A percentile compares a stretch with the other conserved stretches of the same genome.
These are phyloP conservation scores for Quercus dentata DNA, from an alignment of 306 rosid genomes.

Conservation along the genomic window DNA sequence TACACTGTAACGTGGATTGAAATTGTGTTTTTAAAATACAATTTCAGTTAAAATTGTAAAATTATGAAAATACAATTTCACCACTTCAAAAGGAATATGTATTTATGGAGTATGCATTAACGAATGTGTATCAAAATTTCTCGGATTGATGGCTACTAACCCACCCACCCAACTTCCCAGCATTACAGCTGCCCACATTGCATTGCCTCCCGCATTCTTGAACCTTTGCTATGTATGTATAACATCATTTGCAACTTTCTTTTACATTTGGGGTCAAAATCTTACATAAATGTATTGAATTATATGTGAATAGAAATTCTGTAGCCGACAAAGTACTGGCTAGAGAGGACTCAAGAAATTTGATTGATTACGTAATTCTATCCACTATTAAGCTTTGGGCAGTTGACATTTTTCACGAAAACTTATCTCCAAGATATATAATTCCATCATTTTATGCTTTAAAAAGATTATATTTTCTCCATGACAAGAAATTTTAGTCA, in stretches of 20 bases:
- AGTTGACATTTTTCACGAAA: not conserved
- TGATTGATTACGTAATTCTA: not conserved
- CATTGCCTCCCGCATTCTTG: not conserved
- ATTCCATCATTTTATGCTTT: not conserved
- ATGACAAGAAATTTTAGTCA: not conserved
- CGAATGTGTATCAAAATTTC: no score
- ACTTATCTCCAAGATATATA: not conserved
- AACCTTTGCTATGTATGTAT: not conserved
- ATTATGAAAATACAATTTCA: no score
- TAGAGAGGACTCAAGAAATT: not conserved
- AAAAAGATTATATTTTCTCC: not conserved
- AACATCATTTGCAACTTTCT: not conserved
- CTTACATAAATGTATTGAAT: no score
- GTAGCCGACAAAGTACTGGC: not conserved
- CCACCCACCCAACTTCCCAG: not conserved
- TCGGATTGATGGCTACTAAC: no score
- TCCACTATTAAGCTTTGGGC: not conserved
- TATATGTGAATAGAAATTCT: no score
- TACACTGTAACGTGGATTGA: no score
- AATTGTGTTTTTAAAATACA: no score
- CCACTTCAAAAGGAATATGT: no score
- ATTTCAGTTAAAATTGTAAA: no score
- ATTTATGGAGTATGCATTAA: no score
- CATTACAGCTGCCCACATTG: not conserved
- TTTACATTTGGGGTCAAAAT: not conserved